Conservation (phyloP, 2,329 filamentous ascomycete species). For the Cryphonectria carpinicola region DNA sequence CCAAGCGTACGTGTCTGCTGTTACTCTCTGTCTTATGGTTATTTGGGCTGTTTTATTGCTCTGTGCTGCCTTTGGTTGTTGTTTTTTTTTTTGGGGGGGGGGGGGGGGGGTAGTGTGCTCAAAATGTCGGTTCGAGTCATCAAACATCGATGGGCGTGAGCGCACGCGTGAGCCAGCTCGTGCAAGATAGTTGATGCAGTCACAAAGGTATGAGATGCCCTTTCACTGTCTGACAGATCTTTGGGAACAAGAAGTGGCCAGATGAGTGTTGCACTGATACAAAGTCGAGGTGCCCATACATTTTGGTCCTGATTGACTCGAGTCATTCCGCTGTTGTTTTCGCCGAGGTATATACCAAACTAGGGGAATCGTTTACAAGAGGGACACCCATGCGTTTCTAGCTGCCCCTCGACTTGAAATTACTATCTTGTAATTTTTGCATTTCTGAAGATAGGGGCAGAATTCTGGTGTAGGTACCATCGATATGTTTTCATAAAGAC, state of each 20-base stretch:
- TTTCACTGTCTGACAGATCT: too few species aligned
- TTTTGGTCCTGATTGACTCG: background rate
- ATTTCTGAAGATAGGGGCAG: background rate
- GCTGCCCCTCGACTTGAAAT: background rate
- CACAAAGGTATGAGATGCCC: background rate
- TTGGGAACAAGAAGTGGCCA: too few species aligned
- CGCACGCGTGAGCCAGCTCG: slow-evolving; percentile 8
- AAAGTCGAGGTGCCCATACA: background rate
- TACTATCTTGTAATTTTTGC: background rate
- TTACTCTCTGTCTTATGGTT: too few species aligned
- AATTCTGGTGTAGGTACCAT: background rate
- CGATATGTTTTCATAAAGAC: background rate
- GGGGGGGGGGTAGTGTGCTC: background rate
- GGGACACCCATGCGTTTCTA: background rate
- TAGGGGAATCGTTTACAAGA: background rate
- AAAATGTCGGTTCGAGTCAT: background rate
- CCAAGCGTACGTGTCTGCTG: too few species aligned
- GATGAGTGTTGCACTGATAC: background rate
- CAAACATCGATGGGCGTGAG: background rate
- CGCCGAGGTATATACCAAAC: background rate
- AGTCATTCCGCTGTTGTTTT: background rate
- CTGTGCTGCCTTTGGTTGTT: too few species aligned
- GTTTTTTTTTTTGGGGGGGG: too few species aligned
- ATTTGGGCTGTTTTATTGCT: too few species aligned
- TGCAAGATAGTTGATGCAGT: background rate